Conservation (phyloP, 2,329 filamentous ascomycete genomes). For the Colletotrichum liaoningense region DNA sequence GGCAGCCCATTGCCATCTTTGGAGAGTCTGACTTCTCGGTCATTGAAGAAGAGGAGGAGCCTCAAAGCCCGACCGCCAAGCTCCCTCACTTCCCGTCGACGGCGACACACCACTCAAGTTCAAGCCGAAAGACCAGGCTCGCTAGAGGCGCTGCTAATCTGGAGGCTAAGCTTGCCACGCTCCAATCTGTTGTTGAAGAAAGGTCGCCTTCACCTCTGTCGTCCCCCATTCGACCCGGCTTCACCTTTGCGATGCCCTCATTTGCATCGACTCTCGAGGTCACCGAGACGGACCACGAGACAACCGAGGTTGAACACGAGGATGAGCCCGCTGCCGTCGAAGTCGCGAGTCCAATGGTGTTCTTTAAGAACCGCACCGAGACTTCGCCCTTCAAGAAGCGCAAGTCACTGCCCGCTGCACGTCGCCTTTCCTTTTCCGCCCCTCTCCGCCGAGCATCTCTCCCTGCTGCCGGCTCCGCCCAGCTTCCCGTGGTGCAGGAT, state of each 20-base stretch:
- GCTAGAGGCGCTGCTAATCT: constrained; percentile 7
- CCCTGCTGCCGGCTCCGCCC: constrained; percentile 9
- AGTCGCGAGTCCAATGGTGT: constrained; percentile 16
- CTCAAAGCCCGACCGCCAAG: constrained; percentile 25
- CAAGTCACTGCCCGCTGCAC: constrained; percentile 7
- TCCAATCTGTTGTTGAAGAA: background rate
- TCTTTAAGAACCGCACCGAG: constrained; percentile 29
- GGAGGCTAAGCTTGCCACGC: constrained; percentile 3
- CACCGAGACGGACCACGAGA: background rate
- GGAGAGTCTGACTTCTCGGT: constrained; percentile 26
- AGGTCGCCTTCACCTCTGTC: constrained; percentile 7
- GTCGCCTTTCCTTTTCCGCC: constrained; percentile 5
- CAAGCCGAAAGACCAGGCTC: constrained; percentile 18
- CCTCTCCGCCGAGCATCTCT: constrained; percentile 28
- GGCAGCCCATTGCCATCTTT: constrained; percentile 23
- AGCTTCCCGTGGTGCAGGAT: constrained; percentile 23
- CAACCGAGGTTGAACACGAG: background rate
- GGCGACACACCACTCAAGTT: constrained; percentile 28
- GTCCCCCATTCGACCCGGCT: constrained; percentile 20
- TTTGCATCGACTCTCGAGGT: constrained; percentile 11
- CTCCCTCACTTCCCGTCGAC: constrained; percentile 29
- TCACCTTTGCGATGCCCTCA: constrained; percentile 22
- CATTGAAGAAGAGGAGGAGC: constrained; percentile 33
- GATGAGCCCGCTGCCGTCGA: background rate
- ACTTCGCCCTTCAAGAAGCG: constrained; percentile 25